Conservation (phyloP, 768 basidiomycete genomes). For the Lactarius sanguifluus region DNA sequence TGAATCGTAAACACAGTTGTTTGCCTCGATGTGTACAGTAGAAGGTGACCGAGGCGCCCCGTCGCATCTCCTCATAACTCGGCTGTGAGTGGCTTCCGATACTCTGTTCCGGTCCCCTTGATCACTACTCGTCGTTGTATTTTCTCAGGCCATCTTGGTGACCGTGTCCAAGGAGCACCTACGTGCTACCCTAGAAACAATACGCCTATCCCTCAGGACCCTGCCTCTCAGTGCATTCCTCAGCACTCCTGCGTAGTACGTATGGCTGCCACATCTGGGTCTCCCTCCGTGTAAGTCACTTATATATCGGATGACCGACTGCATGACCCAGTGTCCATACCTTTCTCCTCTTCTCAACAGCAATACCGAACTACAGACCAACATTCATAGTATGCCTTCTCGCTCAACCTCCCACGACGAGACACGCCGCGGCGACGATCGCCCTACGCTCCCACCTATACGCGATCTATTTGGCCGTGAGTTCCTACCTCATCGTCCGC, state of each 20-base stretch:
- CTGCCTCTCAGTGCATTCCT: constrained; percentile 6
- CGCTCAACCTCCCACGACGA: constrained; percentile 23
- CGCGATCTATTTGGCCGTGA: constrained; percentile 29
- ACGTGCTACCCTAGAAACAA: constrained; percentile 24
- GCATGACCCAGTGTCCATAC: constrained; percentile 4
- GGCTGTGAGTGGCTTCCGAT: not conserved
- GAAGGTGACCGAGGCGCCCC: constrained; percentile 13
- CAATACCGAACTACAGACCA: not conserved
- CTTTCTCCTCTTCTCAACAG: constrained; percentile 9
- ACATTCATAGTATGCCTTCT: constrained; percentile 21
- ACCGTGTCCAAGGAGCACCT: constrained; percentile 28
- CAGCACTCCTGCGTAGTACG: constrained; percentile 3
- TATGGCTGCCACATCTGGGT: constrained; percentile 11
- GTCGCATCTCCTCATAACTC: constrained; percentile 27
- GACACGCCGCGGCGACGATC: constrained; percentile 25
- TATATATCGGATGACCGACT: constrained; percentile 12
- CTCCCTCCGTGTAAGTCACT: constrained; percentile 17
- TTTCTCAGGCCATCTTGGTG: constrained; percentile 22
- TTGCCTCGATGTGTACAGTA: constrained; percentile 22
- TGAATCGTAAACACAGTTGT: constrained; percentile 17
- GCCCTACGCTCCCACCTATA: constrained; percentile 31
- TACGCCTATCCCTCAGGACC: constrained; percentile 2
- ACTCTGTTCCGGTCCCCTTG: constrained; percentile 28
- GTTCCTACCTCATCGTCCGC: constrained; percentile 3
- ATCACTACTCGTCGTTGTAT: constrained; percentile 19